Evolutionary conservation across 768 basidiomycete species (phyloP).

Genomic region (Peribolospora kevripleyi): DNA sequence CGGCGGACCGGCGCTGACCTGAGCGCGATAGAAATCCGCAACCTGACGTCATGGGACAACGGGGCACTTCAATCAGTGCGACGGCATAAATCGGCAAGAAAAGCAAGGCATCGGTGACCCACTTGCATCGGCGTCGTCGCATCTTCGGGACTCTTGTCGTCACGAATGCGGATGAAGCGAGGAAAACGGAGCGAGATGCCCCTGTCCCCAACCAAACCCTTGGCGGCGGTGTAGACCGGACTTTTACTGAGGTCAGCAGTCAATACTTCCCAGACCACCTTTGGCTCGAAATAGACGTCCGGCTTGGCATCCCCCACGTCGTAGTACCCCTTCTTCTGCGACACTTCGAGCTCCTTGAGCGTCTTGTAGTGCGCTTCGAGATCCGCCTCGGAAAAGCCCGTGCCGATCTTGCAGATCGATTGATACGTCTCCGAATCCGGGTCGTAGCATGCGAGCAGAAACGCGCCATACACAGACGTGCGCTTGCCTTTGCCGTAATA

Average conservation of each 20-base stretch:
- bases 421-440: conserved; percentile 81
- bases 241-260: conserved; percentile 91
- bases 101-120: conserved; percentile 9
- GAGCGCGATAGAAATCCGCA: too few relatives aligned
- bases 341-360: conserved; percentile 50
- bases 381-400: conserved; percentile 84
- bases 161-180: conserved; percentile 69
- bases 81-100: not conserved
- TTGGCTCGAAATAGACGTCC: conserved; percentile 93
- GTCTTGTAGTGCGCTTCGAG: conserved; percentile 55
- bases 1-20: too few relatives aligned
- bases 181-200: conserved; percentile 94
- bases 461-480: conserved; percentile 90
- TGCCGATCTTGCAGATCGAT: conserved; percentile 97
- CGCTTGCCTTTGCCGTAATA: conserved; percentile 97
- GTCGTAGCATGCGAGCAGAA: conserved; percentile 92
- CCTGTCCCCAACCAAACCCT: conserved; percentile 68
- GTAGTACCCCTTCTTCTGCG: conserved; percentile 51
- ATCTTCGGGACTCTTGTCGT: conserved; percentile 80
- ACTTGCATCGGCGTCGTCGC: conserved; percentile 85
- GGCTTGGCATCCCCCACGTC: conserved; percentile 83
- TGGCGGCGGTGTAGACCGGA: conserved; percentile 84
- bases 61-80: too few relatives aligned
- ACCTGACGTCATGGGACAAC: too few relatives aligned
- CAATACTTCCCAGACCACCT: conserved; percentile 92